Conservation (phyloP, 148 eudicot genomes). For the Arctostaphylos glauca region DNA sequence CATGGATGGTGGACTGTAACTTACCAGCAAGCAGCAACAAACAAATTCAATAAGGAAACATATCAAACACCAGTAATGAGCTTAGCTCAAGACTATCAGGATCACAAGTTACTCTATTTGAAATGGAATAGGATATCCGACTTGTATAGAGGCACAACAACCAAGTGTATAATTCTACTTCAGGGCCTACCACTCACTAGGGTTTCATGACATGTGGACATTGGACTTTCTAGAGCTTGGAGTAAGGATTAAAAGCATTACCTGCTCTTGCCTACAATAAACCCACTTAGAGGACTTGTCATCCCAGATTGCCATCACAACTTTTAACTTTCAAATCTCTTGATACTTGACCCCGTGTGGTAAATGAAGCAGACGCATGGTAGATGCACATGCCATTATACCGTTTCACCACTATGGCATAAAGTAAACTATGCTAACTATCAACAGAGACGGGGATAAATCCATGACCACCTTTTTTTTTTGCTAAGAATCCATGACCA, state of each 20-base stretch:
- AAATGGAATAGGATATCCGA: background rate
- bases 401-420: background rate
- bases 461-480: background rate
- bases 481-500: background rate
- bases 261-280: background rate
- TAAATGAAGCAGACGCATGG: background rate
- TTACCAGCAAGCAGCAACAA: background rate
- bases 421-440: conserved; percentile 2
- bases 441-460: background rate
- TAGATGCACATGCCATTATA: background rate
- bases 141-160: background rate
- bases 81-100: background rate
- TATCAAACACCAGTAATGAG: background rate
- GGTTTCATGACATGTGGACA: background rate
- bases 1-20: background rate
- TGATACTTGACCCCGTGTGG: background rate
- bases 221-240: conserved; percentile 8
- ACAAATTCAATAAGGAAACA: background rate
- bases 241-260: background rate
- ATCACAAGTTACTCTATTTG: background rate
- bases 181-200: background rate
- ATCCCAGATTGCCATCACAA: background rate
- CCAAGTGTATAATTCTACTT: background rate
- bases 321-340: background rate
- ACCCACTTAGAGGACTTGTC: background rate